Conservation (phyloP, 345 rosid genomes). For the Corymbia maculata region DNA sequence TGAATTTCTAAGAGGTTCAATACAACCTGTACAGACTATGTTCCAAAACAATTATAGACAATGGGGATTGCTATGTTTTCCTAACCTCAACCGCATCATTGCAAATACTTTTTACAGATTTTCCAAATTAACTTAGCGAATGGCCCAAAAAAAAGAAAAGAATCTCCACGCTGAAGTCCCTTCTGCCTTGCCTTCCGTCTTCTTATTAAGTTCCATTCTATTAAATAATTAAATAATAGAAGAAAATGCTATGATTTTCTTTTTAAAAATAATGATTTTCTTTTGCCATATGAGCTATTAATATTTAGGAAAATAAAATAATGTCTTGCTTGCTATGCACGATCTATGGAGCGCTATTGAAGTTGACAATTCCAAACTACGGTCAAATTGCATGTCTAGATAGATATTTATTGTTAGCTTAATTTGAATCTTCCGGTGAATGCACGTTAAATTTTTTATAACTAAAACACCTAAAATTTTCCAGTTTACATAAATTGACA, state of each 20-base stretch:
- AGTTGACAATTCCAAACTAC: not conserved
- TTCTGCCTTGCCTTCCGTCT: not conserved
- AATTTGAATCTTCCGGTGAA: not conserved
- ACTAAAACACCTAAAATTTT: too few species aligned
- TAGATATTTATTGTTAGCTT: not conserved
- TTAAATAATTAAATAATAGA: not conserved
- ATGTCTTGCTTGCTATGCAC: not conserved
- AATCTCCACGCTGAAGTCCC: not conserved
- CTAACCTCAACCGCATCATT: not conserved
- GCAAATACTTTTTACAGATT: not conserved
- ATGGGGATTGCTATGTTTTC: not conserved
- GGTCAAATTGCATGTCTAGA: not conserved
- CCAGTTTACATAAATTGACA: too few species aligned
- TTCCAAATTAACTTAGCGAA: not conserved
- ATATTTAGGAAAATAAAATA: not conserved
- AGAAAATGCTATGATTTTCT: not conserved
- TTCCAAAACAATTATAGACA: not conserved
- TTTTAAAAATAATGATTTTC: not conserved
- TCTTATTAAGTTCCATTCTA: not conserved
- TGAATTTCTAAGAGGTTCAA: not conserved
- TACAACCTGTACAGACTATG: not conserved
- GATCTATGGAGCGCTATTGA: not conserved
- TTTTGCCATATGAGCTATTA: not conserved
- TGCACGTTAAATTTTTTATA: not conserved
- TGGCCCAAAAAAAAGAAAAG: not conserved